Evolutionary conservation across 2,329 filamentous ascomycete genomes (phyloP), one percentile per base, ranked within the genome.

Genomic region (Hypoxylon sp.): DNA sequence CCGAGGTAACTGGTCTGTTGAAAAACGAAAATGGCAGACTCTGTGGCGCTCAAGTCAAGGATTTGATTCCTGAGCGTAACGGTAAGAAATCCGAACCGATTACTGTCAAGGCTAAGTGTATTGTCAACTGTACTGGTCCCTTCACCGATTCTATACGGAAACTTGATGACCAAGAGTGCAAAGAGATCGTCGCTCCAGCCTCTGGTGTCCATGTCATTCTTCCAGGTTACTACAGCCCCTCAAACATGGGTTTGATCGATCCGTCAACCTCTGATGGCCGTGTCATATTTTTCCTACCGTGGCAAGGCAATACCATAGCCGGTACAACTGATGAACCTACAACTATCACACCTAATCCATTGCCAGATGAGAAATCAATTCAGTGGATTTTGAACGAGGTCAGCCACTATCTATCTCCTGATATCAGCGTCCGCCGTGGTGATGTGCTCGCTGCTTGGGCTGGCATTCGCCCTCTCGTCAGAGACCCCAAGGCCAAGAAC

Each of bases 361-460:
- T 94, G 33, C 92, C 94, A 8, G 90, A 91, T 31, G 93, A 97
- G 80, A 87, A 94, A 73, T 93, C 95, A 73, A 96, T 97, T 74
- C 87, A 92, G 75, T 97, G 93, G 92, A 97, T 97, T 76, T 83
- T 97, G 39, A 90, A 89, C 67, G 94, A 97, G 81, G 91, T 97
- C 72, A 88, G 91, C 73, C 89, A 91, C 73, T 96, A 97, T 79
- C 84, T 97, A 29, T 90, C 93, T 50, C 92, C 93, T 0, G 92
- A 95, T 75, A 95, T 97, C 81, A 93, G 91, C 66, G 92, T 97
- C 51, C 90, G 93, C 68, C 90, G 94, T 42, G 92, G 91, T 58
- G 94, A 97, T 79, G 93, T 97, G n/a, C 87, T 97, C 29, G 93
- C 94, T 62, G 93, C 94, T 17, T 97, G 94, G 94, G 92, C 93